Percentiles rank a stretch among this genome's conserved stretches.
Conservation (phyloP, 2,329 filamentous ascomycete species). For the Nigrospora osmanthi region DNA sequence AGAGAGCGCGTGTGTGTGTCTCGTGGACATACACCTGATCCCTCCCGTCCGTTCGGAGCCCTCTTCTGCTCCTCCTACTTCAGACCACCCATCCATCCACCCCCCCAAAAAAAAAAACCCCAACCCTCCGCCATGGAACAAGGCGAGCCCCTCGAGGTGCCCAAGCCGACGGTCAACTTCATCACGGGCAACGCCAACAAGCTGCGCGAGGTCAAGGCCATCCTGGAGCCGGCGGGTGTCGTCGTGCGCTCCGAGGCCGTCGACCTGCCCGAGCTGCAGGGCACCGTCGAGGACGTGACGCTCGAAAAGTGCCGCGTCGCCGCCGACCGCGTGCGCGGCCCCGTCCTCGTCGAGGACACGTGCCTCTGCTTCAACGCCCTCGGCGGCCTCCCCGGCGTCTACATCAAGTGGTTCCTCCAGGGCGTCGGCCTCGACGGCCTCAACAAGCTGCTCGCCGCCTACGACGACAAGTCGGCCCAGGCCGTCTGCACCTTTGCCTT, state of each 20-base stretch:
- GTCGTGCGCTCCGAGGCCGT: constrained; percentile 66
- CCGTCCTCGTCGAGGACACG: constrained; percentile 93
- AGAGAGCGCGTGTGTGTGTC: too few species aligned
- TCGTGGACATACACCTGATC: too few species aligned
- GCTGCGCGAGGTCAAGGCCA: constrained; percentile 79
- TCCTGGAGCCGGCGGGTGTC: constrained; percentile 64
- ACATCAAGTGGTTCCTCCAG: constrained; percentile 95
- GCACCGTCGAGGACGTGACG: constrained; percentile 85
- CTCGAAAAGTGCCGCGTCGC: constrained; percentile 79
- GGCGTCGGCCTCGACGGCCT: constrained; percentile 75
- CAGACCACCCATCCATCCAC: too few species aligned
- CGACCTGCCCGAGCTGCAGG: constrained; percentile 86
- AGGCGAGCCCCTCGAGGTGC: too few species aligned
- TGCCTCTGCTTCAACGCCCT: constrained; percentile 88
- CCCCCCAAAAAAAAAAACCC: too few species aligned
- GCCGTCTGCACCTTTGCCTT: constrained; percentile 96
- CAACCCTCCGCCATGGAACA: too few species aligned
- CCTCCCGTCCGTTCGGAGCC: too few species aligned
- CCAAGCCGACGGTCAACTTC: constrained; percentile 58
- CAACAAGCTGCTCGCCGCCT: constrained; percentile 83
- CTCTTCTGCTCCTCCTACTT: too few species aligned
- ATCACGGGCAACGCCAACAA: constrained; percentile 97
- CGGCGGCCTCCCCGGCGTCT: constrained; percentile 85
- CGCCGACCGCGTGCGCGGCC: constrained; percentile 62
- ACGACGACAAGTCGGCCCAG: constrained; percentile 83